Conservation (phyloP, 2,329 filamentous ascomycete species). For the Bipolaris zeicola region DNA sequence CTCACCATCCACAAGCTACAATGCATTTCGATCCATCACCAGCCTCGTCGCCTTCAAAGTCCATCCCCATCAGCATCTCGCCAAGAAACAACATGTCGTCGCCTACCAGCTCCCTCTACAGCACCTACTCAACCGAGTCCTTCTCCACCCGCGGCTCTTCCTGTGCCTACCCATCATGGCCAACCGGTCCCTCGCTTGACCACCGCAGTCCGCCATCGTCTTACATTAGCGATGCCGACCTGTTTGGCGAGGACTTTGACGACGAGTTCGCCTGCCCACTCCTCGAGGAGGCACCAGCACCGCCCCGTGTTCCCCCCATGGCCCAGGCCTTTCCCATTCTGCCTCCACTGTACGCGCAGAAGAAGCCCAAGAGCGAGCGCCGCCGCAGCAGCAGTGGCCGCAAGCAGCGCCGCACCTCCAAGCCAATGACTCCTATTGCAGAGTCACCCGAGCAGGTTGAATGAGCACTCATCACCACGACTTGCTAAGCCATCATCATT, state of each 20-base stretch:
- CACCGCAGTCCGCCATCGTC: slow-evolving; percentile 47
- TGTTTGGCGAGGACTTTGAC: slow-evolving; percentile 48
- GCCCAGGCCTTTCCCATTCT: slow-evolving; percentile 45
- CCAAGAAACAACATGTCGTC: slow-evolving; percentile 45
- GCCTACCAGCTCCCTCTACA: slow-evolving; percentile 44
- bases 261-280: slow-evolving; percentile 40
- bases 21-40: slow-evolving; percentile 47
- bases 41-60: slow-evolving; percentile 46
- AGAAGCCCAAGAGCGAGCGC: slow-evolving; percentile 50
- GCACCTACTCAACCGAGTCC: slow-evolving; percentile 40
- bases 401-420: slow-evolving; percentile 48
- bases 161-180: slow-evolving; percentile 51
- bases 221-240: slow-evolving; percentile 51
- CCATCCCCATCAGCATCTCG: slow-evolving; percentile 46
- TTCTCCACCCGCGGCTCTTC: slow-evolving; percentile 41
- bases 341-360: slow-evolving; percentile 48
- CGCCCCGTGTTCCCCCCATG: slow-evolving; percentile 46
- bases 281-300: slow-evolving; percentile 49
- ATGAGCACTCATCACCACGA: slow-evolving; percentile 28
- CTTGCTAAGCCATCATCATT: not conserved
- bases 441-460: slow-evolving; percentile 49
- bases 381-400: slow-evolving; percentile 49
- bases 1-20: slow-evolving; percentile 24
- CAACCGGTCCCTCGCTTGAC: slow-evolving; percentile 45
- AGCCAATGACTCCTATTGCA: slow-evolving; percentile 51